Evolutionary conservation across 106 monocot genomes (phyloP), one percentile per base, ranked within the genome.

Genomic region (Hemerocallis citrina): DNA sequence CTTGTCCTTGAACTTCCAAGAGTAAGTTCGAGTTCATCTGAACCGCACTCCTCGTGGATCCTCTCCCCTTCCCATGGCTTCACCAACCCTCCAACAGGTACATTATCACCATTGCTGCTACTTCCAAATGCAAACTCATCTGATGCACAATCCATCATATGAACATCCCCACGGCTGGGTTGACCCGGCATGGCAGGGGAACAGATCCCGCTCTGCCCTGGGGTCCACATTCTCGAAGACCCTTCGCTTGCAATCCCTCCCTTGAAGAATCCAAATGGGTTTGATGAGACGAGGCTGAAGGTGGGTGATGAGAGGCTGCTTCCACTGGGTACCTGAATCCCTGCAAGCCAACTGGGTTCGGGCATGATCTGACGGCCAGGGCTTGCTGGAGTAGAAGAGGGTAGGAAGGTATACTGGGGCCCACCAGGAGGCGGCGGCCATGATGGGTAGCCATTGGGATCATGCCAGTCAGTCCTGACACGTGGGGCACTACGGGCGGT

Each of bases 1-100:
- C 81, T 74, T 33, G 67, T 81, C 71, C 41, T 71, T 6, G 86
- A 81, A 38, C 54, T 86, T 34, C 86, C 86, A 49, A 86, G 81
- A 1, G 86, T 86, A 40, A 85, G 85, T 35, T 85, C 77, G 34
- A 86, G 74, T 5, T 86, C 86, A 31, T 78, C 78, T 0, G 72
- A 63, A 29, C 54, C 78, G 29, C 59, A 86, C 13, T 81, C 86
- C 74, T 86, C 86, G 11, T 86, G 86, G 19, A 86, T 86, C 61
- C 68, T 78, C 74, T 86, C 86, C 7, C 86, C 86, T 42, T 81
- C 86, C 86, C 86, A 86, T n/a, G 86, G 55, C 68, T 81, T 81
- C 68, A 86, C 86, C 64, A 78, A 55, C 0, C 64, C 72, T 16
- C 21, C 43, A 4, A 5, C 49, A 3, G 28, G 31, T 1, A 38